A percentile compares a stretch with the other conserved stretches of the same genome.
These are phyloP conservation scores for Bonia amplexicaulis DNA, from an alignment of 176 grass and related monocot genomes.

Conservation along the genomic window DNA sequence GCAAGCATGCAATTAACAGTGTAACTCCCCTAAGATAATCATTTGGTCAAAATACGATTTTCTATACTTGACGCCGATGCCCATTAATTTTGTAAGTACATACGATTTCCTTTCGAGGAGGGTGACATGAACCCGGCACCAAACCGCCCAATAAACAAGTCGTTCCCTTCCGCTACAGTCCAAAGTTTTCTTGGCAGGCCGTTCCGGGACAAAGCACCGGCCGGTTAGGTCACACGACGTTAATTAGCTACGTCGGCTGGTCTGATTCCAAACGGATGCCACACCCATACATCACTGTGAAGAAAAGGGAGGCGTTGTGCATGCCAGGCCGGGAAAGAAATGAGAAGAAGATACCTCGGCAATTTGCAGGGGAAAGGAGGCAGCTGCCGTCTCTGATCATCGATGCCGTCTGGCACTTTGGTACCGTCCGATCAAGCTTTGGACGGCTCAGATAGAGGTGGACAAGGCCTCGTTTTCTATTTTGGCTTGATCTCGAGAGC, in stretches of 20 bases:
- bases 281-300: background rate
- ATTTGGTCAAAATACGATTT: background rate
- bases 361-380: background rate
- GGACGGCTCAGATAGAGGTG: no score
- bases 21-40: background rate
- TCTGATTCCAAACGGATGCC: background rate
- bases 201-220: background rate
- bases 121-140: background rate
- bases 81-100: no score
- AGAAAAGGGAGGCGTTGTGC: background rate
- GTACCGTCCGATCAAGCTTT: no score
- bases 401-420: no score
- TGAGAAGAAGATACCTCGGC: background rate
- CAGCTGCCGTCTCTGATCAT: no score
- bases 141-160: background rate
- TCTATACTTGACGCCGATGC: no score
- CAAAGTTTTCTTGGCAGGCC: background rate
- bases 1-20: background rate
- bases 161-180: background rate
- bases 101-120: no score
- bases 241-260: background rate
- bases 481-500: no score
- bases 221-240: background rate
- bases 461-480: no score
- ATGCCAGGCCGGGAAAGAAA: background rate